Evolutionary conservation across 1,284 basidiomycete species (phyloP).

Genomic region (Coriolopsis trogii): DNA sequence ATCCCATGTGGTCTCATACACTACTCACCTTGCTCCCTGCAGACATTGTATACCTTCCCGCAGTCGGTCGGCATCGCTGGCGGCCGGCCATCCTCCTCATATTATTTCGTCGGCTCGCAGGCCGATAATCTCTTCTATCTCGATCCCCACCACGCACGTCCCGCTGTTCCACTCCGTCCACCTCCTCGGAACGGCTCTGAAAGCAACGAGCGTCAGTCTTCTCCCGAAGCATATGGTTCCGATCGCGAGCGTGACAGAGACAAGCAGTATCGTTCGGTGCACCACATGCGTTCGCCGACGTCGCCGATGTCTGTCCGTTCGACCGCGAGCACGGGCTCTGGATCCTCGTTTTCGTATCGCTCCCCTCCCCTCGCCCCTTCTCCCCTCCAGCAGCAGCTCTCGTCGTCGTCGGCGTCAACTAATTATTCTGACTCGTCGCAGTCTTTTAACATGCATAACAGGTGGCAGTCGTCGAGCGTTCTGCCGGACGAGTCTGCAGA

Average conservation of each 20-base stretch:
- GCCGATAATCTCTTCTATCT: conserved; percentile 92
- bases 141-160: conserved; percentile 91
- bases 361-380: conserved; percentile 54
- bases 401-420: conserved; percentile 43
- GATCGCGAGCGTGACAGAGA: conserved; percentile 30
- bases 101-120: conserved; percentile 96
- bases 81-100: conserved; percentile 92
- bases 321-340: conserved; percentile 44
- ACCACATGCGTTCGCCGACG: conserved; percentile 45
- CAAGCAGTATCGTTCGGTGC: conserved; percentile 34
- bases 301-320: conserved; percentile 54
- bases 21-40: conserved; percentile 5
- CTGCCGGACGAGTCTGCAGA: conserved; percentile 37
- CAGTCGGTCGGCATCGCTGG: conserved; percentile 97
- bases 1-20: background rate
- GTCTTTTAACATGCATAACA: conserved; percentile 28
- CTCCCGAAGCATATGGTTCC: conserved; percentile 30
- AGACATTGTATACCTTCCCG: conserved; percentile 90
- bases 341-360: conserved; percentile 62
- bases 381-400: conserved; percentile 63
- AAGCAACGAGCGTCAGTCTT: conserved; percentile 27
- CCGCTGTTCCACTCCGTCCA: conserved; percentile 76
- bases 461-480: conserved; percentile 37
- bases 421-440: conserved; percentile 34
- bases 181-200: conserved; percentile 36